Evolutionary conservation across 2,329 filamentous ascomycete genomes (phyloP), one percentile per base, ranked within the genome.

Genomic region (Annulohypoxylon truncatum): DNA sequence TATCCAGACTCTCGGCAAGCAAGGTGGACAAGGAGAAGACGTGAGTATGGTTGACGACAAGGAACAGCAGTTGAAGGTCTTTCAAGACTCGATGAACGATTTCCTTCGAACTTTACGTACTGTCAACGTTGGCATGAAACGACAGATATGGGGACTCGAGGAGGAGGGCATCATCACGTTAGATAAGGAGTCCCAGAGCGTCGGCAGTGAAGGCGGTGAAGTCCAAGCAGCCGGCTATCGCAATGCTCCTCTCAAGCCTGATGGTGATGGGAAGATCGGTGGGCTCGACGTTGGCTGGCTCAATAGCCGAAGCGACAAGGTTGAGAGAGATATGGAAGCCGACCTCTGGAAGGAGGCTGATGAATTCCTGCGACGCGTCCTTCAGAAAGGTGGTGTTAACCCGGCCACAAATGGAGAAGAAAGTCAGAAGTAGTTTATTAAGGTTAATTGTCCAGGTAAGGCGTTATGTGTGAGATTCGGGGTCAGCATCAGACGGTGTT

Each of bases 201-300:
- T 54, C 15, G 66, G 55, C 55, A 71, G 73, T 26, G 71, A 73
- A 56, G 71, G 71, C 33, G 71, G 71, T 7, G 74, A 75, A 26
- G 71, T 69, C 13, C 66, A 70, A 24, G 68, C 51, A 53, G 65
- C 57, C 31, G 53, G 55, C 26, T 61, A 44, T 40, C 68, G 74
- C 8, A 78, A 77, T 44, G 77, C 79, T 10, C 81, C 82, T 8
- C 71, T 87, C 69, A 80, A 88, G 76, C 83, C 89, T 38, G 81
- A 87, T 46, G 87, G 84, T 38, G 79, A 82, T 61, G 87, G 83
- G 20, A 83, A 82, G 72, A 85, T 88, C 31, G 87, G 86, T 8
- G 82, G 81, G 26, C 82, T 97, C 56, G 94, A 97, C 76, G 90
- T 96, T 12, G 94, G 94, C 29, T 95, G 92, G 88, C 80, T 98